Percentiles rank a stretch among this genome's conserved stretches.
Evolutionary conservation across 768 basidiomycete genomes (phyloP).

Genomic region (Pleurotus tuber-regium): DNA sequence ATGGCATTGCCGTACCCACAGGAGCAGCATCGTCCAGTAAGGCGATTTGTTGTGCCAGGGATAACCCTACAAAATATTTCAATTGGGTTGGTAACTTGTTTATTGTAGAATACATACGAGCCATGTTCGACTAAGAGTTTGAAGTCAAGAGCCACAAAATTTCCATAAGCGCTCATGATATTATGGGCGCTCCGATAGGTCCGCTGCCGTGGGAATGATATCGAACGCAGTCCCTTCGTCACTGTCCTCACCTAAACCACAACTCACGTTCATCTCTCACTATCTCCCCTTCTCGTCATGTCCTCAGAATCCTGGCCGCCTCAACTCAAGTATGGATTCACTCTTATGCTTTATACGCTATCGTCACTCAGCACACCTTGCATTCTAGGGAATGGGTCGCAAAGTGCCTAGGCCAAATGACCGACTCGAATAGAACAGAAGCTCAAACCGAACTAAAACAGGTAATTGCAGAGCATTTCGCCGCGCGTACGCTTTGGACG

Average conservation of each 20-base stretch:
- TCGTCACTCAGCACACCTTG: no score
- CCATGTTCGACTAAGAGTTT: not conserved
- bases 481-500: conserved; percentile 81
- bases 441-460: conserved; percentile 94
- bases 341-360: no score
- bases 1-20: conserved; percentile 43
- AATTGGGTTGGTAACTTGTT: no score
- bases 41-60: conserved; percentile 79
- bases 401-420: conserved; percentile 88
- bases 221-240: not conserved
- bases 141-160: not conserved
- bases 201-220: not conserved
- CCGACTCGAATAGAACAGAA: conserved; percentile 79
- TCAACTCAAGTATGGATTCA: conserved; percentile 62
- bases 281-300: conserved; percentile 35
- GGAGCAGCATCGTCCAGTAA: conserved; percentile 73
- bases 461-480: conserved; percentile 93
- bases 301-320: conserved; percentile 82
- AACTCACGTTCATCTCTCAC: not conserved
- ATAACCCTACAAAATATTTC: conserved; percentile 40
- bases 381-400: conserved; percentile 94
- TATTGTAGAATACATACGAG: not conserved
- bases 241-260: not conserved
- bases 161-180: not conserved
- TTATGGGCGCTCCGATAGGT: not conserved